These are phyloP conservation scores for Neurospora cerealis DNA, from an alignment of 495 filamentous ascomycete species.

Conservation along the genomic window DNA sequence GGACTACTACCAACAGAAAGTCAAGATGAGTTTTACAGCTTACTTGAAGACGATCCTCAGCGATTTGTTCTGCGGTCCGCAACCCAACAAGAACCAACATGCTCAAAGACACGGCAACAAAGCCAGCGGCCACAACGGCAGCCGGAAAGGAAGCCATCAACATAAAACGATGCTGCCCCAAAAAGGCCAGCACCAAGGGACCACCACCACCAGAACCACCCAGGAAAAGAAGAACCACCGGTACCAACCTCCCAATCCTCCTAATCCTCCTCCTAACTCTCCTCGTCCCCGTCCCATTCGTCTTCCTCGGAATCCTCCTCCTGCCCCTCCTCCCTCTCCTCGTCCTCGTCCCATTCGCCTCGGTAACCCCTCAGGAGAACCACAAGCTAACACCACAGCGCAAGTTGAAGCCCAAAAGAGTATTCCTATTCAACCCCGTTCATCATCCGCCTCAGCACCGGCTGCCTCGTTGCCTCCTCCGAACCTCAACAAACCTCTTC, in stretches of 20 bases:
- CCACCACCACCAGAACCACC: neutral
- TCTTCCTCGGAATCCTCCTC: neutral
- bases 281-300: neutral
- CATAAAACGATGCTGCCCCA: neutral
- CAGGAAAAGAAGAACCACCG: neutral
- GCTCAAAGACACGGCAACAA: neutral
- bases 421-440: neutral
- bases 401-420: neutral
- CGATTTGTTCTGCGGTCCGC: neutral
- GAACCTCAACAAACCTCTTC: neutral
- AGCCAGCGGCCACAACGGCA: neutral
- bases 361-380: neutral
- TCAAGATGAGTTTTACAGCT: neutral
- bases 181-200: neutral
- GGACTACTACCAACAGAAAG: neutral
- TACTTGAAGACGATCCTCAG: neutral
- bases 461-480: neutral
- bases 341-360: neutral
- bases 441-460: neutral
- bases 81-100: neutral
- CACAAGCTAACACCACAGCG: neutral
- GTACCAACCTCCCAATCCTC: neutral
- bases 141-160: neutral
- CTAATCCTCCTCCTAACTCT: neutral
- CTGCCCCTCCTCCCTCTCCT: neutral